phyloP scores from a whole-genome alignment of 805 yeast genomes.

The Komagataella pastoris region DNA sequence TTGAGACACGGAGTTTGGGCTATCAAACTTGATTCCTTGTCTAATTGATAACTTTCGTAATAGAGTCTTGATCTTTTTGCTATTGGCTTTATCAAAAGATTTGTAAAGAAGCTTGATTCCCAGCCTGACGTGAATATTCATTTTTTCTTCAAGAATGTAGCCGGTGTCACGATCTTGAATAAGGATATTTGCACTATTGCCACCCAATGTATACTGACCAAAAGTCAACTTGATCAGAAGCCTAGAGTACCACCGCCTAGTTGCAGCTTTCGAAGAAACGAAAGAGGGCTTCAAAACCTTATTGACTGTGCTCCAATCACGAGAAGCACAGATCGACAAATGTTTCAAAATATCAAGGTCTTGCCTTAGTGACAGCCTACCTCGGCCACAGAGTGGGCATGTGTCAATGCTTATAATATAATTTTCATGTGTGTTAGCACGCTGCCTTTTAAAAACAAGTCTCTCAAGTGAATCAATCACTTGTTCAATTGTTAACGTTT shows the following conservation, averaged over 20 bases:
- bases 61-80: slow-evolving; percentile 43
- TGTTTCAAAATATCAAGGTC: slow-evolving; percentile 73
- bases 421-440: background rate
- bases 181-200: slow-evolving; percentile 84
- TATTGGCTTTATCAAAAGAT: slow-evolving; percentile 48
- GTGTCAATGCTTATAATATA: slow-evolving; percentile 46
- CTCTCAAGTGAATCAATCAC: slow-evolving; percentile 32
- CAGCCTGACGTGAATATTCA: slow-evolving; percentile 75
- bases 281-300: slow-evolving; percentile 52
- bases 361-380: slow-evolving; percentile 35
- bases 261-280: slow-evolving; percentile 71
- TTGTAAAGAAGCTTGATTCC: slow-evolving; percentile 79
- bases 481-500: slow-evolving; percentile 28
- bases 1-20: slow-evolving; percentile 46
- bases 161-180: slow-evolving; percentile 92
- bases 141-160: slow-evolving; percentile 80
- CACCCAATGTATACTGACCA: slow-evolving; percentile 78
- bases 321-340: slow-evolving; percentile 73
- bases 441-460: slow-evolving; percentile 15
- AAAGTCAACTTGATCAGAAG: slow-evolving; percentile 73
- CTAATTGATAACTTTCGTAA: slow-evolving; percentile 55
- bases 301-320: slow-evolving; percentile 60
- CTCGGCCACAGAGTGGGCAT: slow-evolving; percentile 73
- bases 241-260: slow-evolving; percentile 81
- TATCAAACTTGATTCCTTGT: slow-evolving; percentile 80